These are phyloP conservation scores for Heimioporus sp. DNA, from an alignment of 768 basidiomycete species.

Conservation along the genomic window DNA sequence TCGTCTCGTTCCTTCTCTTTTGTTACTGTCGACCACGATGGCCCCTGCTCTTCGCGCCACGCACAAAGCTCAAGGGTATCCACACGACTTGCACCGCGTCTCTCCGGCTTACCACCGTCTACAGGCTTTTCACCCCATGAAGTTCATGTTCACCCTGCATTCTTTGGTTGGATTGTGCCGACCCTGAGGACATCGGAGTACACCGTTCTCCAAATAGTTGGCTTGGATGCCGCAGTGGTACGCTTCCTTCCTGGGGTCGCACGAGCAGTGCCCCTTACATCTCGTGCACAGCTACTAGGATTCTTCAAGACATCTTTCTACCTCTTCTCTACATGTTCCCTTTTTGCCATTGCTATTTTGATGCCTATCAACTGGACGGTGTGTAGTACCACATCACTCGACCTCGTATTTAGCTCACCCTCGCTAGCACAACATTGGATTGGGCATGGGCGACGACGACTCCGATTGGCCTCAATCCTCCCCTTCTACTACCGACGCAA, in stretches of 20 bases:
- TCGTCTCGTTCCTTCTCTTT: conserved; percentile 81
- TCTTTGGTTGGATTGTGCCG: conserved; percentile 97
- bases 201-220: conserved; percentile 92
- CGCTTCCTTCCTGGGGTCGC: conserved; percentile 29
- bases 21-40: conserved; percentile 85
- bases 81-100: not conserved
- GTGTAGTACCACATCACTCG: conserved; percentile 21
- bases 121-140: conserved; percentile 92
- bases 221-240: conserved; percentile 94
- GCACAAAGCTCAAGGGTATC: conserved; percentile 90
- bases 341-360: conserved; percentile 79
- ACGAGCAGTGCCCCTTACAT: not conserved
- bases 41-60: conserved; percentile 87
- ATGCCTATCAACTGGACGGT: conserved; percentile 97
- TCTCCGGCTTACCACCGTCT: conserved; percentile 1
- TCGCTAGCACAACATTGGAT: conserved; percentile 66
- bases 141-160: conserved; percentile 79
- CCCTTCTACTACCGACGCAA: conserved; percentile 18
- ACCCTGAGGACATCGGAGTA: conserved; percentile 90
- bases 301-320: conserved; percentile 96
- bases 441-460: conserved; percentile 50
- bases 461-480: conserved; percentile 46
- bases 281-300: conserved; percentile 68
- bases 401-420: conserved; percentile 1
- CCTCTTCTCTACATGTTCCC: conserved; percentile 82